Base-by-base conservation (phyloP, 805 yeast genomes). In the Barnettozyma wickerhamii region DNA sequence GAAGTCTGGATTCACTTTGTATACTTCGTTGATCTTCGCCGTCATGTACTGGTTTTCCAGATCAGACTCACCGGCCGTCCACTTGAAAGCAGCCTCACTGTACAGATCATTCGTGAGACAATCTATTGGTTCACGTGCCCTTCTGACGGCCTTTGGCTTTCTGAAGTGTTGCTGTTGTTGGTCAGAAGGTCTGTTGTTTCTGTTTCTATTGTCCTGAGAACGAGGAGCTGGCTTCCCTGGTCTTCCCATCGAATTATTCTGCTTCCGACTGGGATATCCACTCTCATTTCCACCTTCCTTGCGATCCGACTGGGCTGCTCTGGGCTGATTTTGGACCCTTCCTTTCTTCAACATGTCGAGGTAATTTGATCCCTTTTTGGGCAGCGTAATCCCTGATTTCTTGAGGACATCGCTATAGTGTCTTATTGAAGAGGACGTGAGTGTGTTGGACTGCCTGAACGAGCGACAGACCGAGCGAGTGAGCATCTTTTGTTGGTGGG, bases 21-120 rank as follows among this genome's bases (percentile, higher is more conserved):
- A 35, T 0, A 52, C 33, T n/a, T 45, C 34, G 28, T 46, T 51
- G 31, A 55, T 38, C 33, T 45, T 45, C 5, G 42, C 41, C 1
- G 55, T 55, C 33, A 46, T 38, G 38, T 46, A 55, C 14, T 49
- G 51, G 30, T 51, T 51, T 40, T 55, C 59, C 14, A 52, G 35
- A 5, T 45, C 47, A 0, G 42, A 30, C 3, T 18, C 15, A 6
- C 51, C 35, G 1, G 19, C 26, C 4, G 41, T 42, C 46, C 52
- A 55, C 29, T 49, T 48, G 45, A 46, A 50, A 3, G 52, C 46
- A 5, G 10, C 35, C 14, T 56, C 53, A 30, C 53, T 35, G 30
- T 45, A 54, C 9, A 38, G n/a, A 30, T 28, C n/a, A 36, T 35
- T 7, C 12, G 19, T 17, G 4, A 41, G 13, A 4, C 10, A 19